Evolutionary conservation across 208 protist species (phyloP).

Genomic region (Trichomonas vaginalis): DNA sequence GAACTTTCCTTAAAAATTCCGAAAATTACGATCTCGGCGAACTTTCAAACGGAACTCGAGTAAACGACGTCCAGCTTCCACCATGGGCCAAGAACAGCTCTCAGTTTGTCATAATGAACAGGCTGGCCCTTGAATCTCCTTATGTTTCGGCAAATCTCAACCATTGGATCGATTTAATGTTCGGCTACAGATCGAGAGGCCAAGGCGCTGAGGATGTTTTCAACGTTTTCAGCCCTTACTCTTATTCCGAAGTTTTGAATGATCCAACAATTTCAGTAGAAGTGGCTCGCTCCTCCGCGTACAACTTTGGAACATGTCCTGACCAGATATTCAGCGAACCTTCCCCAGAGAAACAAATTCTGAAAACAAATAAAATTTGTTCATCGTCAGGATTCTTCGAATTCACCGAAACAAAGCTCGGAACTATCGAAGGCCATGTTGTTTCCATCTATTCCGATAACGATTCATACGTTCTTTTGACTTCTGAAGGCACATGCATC

Average conservation of each 20-base stretch:
- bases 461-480: neutral
- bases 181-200: constrained; percentile 46
- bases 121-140: constrained; percentile 36
- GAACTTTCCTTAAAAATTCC: neutral
- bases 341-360: neutral
- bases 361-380: neutral
- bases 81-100: constrained; percentile 28
- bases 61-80: constrained; percentile 34
- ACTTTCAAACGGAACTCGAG: neutral
- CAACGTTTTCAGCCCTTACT: neutral
- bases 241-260: neutral
- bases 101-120: constrained; percentile 34
- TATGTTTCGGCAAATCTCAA: constrained; percentile 65
- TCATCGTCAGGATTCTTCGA: neutral
- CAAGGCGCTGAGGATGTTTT: neutral
- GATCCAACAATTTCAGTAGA: neutral
- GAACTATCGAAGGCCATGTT: neutral
- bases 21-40: neutral
- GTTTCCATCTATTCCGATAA: neutral
- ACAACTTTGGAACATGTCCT: neutral
- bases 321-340: neutral
- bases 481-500: neutral
- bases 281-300: neutral
- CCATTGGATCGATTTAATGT: constrained; percentile 91
- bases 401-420: neutral